Percentiles rank a stretch among this genome's conserved stretches.
phyloP scores from a whole-genome alignment of 2,329 filamentous ascomycete species.

The Fusarium sp. region DNA sequence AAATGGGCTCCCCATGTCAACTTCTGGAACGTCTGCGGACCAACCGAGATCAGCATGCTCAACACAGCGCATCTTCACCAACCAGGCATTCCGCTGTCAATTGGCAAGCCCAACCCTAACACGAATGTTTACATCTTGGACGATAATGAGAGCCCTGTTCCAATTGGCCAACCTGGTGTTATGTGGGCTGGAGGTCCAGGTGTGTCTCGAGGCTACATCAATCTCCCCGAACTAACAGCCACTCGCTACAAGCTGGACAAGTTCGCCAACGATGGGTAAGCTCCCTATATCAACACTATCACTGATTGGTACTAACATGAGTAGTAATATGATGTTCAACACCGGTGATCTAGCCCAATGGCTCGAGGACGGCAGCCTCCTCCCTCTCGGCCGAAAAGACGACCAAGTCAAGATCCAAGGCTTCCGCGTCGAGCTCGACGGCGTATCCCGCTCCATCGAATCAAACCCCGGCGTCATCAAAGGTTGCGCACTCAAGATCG shows the following conservation, averaged over 20 bases:
- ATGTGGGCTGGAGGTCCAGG: slow-evolving; percentile 61
- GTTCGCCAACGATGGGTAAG: slow-evolving; percentile 38
- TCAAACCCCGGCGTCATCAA: background rate
- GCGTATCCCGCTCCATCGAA: slow-evolving; percentile 16
- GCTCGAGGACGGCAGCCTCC: slow-evolving; percentile 22
- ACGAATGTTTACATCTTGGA: slow-evolving; percentile 63
- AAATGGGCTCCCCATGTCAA: slow-evolving; percentile 28
- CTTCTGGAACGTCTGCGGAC: slow-evolving; percentile 30
- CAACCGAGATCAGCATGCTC: slow-evolving; percentile 30
- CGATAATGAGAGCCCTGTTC: slow-evolving; percentile 54
- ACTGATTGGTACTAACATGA: background rate
- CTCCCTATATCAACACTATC: fast-evolving
- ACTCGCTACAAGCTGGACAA: slow-evolving; percentile 23
- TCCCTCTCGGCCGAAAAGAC: slow-evolving; percentile 30
- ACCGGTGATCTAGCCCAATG: slow-evolving; percentile 24
- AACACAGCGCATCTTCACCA: slow-evolving; percentile 28
- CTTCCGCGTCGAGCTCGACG: slow-evolving; percentile 18
- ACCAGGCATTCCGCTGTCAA: slow-evolving; percentile 3
- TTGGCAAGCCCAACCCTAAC: slow-evolving; percentile 56
- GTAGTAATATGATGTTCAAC: slow-evolving; percentile 47
- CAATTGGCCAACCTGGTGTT: slow-evolving; percentile 57
- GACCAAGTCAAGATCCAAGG: slow-evolving; percentile 31
- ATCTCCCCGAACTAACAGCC: slow-evolving; percentile 1
- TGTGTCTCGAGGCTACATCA: slow-evolving; percentile 23
- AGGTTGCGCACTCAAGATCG: slow-evolving; percentile 19